Base-by-base conservation (phyloP, 306 rosid genomes). In the Fragaria vesca region DNA sequence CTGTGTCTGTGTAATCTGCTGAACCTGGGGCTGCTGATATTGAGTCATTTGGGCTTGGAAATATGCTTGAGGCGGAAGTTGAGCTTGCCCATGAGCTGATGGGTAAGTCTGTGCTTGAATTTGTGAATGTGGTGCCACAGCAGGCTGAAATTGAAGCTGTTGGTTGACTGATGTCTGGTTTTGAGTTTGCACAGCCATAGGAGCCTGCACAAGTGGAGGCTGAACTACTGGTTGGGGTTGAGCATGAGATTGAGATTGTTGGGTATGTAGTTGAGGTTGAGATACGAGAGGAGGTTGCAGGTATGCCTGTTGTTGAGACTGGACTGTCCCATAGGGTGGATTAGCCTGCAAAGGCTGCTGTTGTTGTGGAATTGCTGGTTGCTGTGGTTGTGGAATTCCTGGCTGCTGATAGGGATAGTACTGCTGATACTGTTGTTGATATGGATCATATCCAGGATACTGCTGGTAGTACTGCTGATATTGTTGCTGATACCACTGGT, bases 391-490 rank as follows among this genome's bases (percentile, higher is more conserved):
- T 43, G 46, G 46, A 8, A 43, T 9, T 43, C 12, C 46, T 43
- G 46, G 46, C 12, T 43, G 46, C 46, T 43, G 98, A 82, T 91
- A 89, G 17, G 97, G 96, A 78, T 93, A 87, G 80, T 89, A 91
- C 20, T 89, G 90, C 80, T 92, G 97, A 90, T 92, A 95, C 43
- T 93, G 97, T 84, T 89, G 98, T 79, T 92, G 97, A 74, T 88
- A 90, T 46, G 89, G 91, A 81, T 94, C 97, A 87, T 89, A 91
- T 70, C 98, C 97, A 69, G 97, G 93, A 73, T 90, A 92, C 71
- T 92, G 98, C 85, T 92, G 98, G 75, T 94, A 92, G 80, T 90
- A 92, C 83, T 90, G 97, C 69, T 90, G 97, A 86, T 91, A 92
- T 71, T 89, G 96, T 78, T 91, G 97, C 75, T 94, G 98, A 82